These are phyloP conservation scores for Spergularia marina DNA, from an alignment of 148 eudicot genomes.

Conservation along the genomic window DNA sequence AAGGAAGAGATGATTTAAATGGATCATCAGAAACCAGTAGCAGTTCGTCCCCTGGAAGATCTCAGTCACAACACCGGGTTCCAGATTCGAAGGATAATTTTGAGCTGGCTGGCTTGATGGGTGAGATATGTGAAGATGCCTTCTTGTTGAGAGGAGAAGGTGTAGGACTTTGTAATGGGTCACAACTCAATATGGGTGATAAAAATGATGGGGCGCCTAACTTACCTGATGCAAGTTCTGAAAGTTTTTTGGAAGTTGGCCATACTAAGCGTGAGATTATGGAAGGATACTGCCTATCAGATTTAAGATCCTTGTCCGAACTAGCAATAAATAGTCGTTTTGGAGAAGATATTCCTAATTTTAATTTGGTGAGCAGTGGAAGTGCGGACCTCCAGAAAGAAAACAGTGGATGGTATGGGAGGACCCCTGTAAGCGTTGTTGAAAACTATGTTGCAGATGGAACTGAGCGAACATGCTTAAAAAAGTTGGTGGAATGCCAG, in stretches of 20 bases:
- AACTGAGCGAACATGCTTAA: constrained; percentile 27
- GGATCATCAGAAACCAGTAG: constrained; percentile 22
- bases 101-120: constrained; percentile 54
- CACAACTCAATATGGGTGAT: constrained; percentile 28
- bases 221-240: constrained; percentile 16
- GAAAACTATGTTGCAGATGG: constrained; percentile 66
- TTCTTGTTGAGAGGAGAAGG: constrained; percentile 39
- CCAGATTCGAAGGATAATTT: constrained; percentile 36
- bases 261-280: constrained; percentile 49
- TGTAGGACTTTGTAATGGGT: constrained; percentile 32
- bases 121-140: constrained; percentile 79
- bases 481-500: constrained; percentile 27
- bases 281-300: constrained; percentile 77
- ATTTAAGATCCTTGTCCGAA: constrained; percentile 51
- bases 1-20: constrained; percentile 32
- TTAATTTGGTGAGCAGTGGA: constrained; percentile 30
- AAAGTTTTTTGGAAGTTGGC: constrained; percentile 26
- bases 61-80: constrained; percentile 38
- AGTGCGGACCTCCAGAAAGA: constrained; percentile 34
- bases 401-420: constrained; percentile 70
- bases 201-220: constrained; percentile 31
- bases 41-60: constrained; percentile 35
- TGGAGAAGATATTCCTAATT: constrained; percentile 29
- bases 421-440: constrained; percentile 47
- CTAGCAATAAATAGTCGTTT: constrained; percentile 39